Conservation (phyloP, 108 stramenopile genomes). For the Discostella stelligeroides region DNA sequence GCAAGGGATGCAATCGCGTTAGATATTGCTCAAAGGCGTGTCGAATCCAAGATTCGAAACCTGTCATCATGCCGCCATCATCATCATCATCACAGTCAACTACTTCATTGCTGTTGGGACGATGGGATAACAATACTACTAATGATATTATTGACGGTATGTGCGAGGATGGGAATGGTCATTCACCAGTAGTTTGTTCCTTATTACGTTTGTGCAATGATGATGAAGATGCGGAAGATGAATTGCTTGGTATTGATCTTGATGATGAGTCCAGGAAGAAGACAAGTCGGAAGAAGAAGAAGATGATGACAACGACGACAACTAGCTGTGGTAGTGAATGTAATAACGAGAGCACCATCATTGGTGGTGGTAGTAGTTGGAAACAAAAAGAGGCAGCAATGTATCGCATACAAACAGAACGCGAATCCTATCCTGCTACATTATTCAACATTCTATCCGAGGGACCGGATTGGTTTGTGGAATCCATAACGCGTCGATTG, state of each 20-base stretch:
- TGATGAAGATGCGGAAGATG: constrained; percentile 74
- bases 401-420: constrained; percentile 78
- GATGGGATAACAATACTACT: background rate
- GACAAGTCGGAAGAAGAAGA: constrained; percentile 1
- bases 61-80: no score
- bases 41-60: constrained; percentile 51
- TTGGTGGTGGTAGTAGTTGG: background rate
- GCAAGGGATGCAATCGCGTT: constrained; percentile 72
- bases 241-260: constrained; percentile 18
- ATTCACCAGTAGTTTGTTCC: constrained; percentile 77
- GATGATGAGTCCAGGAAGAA: no score
- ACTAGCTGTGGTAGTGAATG: background rate
- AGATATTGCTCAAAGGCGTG: constrained; percentile 78
- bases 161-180: constrained; percentile 55
- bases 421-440: constrained; percentile 88
- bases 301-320: background rate
- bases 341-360: background rate
- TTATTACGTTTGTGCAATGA: constrained; percentile 70
- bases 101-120: background rate
- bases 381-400: constrained; percentile 51
- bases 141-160: constrained; percentile 17
- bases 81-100: no score
- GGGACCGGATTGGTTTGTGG: constrained; percentile 51
- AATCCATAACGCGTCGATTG: constrained; percentile 29
- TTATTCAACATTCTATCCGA: constrained; percentile 75